These are phyloP conservation scores for Ganoderma sinense DNA, from an alignment of 1,284 basidiomycete genomes.

Conservation along the genomic window DNA sequence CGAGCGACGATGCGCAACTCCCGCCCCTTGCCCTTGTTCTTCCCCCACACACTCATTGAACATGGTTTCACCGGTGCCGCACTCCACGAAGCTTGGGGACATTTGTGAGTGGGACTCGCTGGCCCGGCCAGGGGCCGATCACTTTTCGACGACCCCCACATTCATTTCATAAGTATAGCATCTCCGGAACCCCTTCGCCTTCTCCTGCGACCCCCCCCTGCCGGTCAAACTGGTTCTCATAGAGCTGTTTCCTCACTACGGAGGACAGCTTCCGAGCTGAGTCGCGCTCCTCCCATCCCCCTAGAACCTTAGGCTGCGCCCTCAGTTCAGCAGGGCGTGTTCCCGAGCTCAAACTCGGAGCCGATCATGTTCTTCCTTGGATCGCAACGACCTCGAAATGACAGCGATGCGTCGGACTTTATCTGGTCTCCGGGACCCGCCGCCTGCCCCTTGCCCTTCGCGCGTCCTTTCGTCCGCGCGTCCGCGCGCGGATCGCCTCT, in stretches of 20 bases:
- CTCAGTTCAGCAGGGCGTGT: background rate
- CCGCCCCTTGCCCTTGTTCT: constrained; percentile 6
- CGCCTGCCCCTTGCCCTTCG: background rate
- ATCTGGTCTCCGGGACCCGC: background rate
- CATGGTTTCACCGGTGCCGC: background rate
- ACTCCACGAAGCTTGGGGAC: background rate
- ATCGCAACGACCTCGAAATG: background rate
- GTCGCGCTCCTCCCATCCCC: background rate
- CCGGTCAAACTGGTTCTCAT: background rate
- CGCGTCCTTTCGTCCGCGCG: background rate
- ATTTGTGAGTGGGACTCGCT: background rate
- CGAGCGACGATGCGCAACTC: background rate
- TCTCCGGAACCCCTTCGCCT: background rate
- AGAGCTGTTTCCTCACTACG: background rate
- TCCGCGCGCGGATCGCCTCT: background rate
- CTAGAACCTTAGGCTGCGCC: background rate
- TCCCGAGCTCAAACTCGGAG: background rate
- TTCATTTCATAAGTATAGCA: constrained; percentile 5
- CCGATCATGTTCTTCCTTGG: background rate
- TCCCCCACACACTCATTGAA: background rate
- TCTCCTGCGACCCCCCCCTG: background rate
- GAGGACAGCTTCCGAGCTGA: background rate
- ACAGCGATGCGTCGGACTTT: background rate
- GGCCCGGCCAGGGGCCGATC: constrained; percentile 15
- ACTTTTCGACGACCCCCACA: constrained; percentile 2